Conservation (phyloP, 495 filamentous ascomycete species). For the Hypoxylon fuscum region DNA sequence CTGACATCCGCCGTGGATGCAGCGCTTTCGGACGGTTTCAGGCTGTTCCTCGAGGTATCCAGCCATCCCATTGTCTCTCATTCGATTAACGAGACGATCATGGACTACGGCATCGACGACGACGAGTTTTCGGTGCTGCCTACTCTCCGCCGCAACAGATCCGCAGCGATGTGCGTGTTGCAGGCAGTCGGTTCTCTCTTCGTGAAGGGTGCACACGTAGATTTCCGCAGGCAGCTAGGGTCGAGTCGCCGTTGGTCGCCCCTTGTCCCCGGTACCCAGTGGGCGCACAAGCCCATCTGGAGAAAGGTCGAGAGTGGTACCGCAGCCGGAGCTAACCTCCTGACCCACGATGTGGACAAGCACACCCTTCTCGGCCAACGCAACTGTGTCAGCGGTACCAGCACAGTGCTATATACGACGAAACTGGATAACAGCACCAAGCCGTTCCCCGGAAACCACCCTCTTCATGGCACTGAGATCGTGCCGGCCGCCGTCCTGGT, state of each 20-base stretch:
- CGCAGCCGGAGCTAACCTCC: background rate
- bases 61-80: conserved; percentile 45
- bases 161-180: conserved; percentile 38
- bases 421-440: conserved; percentile 46
- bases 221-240: conserved; percentile 43
- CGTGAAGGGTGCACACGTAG: conserved; percentile 41
- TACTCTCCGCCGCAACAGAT: conserved; percentile 45
- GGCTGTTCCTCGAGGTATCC: conserved; percentile 46
- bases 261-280: conserved; percentile 44
- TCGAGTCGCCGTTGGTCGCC: conserved; percentile 39
- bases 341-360: conserved; percentile 43
- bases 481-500: conserved; percentile 52
- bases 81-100: conserved; percentile 45
- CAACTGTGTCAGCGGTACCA: conserved; percentile 38
- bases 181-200: conserved; percentile 41
- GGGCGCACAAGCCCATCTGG: conserved; percentile 46
- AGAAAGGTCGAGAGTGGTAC: conserved; percentile 37
- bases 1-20: conserved; percentile 46
- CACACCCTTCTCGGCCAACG: conserved; percentile 49
- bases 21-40: conserved; percentile 48
- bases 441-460: conserved; percentile 51
- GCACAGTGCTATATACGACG: conserved; percentile 36
- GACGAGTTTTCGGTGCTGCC: conserved; percentile 41
- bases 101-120: conserved; percentile 45
- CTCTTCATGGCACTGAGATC: conserved; percentile 51